Evolutionary conservation across 306 rosid genomes (phyloP).

Genomic region (Casuarina glauca): DNA sequence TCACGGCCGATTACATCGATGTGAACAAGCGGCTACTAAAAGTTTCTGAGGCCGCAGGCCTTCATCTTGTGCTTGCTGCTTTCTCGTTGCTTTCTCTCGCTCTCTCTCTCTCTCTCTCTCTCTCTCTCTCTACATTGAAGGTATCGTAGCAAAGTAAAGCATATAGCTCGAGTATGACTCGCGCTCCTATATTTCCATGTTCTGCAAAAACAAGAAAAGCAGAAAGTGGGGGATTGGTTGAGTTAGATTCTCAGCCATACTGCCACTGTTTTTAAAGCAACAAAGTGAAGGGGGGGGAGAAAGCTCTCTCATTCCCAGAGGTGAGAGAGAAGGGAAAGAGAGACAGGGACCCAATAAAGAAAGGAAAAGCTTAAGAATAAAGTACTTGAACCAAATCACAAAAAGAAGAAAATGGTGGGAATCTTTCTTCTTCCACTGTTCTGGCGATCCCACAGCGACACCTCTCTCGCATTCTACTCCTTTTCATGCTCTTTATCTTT

Average conservation of each 20-base stretch:
- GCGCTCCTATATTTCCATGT: slow-evolving; percentile 23
- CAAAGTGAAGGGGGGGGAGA: slow-evolving; percentile 38
- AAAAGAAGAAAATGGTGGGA: slow-evolving; percentile 47
- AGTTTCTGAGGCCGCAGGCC: slow-evolving; percentile 35
- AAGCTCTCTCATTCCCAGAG: slow-evolving; percentile 34
- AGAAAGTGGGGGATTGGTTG: slow-evolving; percentile 36
- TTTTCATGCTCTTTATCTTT: slow-evolving; percentile 50
- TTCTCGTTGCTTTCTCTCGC: not conserved
- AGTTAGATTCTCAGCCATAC: slow-evolving; percentile 36
- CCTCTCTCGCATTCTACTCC: slow-evolving; percentile 39
- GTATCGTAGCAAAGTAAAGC: slow-evolving; percentile 22
- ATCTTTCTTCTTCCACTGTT: slow-evolving; percentile 57
- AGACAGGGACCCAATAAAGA: slow-evolving; percentile 55
- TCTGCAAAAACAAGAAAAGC: slow-evolving; percentile 53
- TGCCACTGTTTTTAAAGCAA: slow-evolving; percentile 47
- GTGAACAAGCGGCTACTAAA: slow-evolving; percentile 34
- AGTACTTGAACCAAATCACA: slow-evolving; percentile 46
- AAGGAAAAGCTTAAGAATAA: slow-evolving; percentile 50
- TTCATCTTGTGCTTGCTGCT: slow-evolving; percentile 55
- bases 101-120: slow-evolving; percentile 11
- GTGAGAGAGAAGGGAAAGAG: slow-evolving; percentile 23
- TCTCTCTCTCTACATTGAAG: not conserved
- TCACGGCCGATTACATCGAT: slow-evolving; percentile 23
- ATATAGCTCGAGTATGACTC: not conserved
- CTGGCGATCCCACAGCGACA: slow-evolving; percentile 49